Conservation (phyloP, 2,329 filamentous ascomycete species). For the Xylariaceae sp. region DNA sequence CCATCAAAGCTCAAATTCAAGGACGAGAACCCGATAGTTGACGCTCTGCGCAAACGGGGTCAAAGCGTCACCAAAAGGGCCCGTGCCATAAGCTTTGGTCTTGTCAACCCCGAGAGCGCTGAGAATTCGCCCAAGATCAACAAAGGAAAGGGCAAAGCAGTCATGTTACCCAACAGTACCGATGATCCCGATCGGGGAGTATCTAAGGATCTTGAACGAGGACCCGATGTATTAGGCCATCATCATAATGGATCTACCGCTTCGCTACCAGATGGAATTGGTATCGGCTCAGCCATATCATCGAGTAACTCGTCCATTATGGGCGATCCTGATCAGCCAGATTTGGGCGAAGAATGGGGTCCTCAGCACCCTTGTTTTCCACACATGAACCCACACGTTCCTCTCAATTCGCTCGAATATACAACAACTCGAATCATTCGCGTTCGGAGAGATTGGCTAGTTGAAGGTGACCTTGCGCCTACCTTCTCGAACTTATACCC, state of each 20-base stretch:
- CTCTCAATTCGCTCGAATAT: conserved; percentile 69
- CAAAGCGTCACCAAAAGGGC: conserved; percentile 26
- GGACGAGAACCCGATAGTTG: conserved; percentile 13
- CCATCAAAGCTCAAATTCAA: conserved; percentile 19
- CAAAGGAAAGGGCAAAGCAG: conserved; percentile 48
- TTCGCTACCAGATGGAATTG: conserved; percentile 44
- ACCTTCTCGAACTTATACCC: conserved; percentile 95
- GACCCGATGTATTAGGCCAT: conserved; percentile 40
- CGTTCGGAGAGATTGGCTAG: conserved; percentile 85
- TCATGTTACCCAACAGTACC: conserved; percentile 38
- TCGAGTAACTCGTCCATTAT: conserved; percentile 58
- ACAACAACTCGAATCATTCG: conserved; percentile 82
- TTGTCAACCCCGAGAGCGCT: conserved; percentile 19
- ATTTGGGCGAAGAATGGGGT: conserved; percentile 79
- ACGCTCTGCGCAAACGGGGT: conserved; percentile 22
- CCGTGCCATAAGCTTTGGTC: conserved; percentile 26
- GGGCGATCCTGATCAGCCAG: conserved; percentile 58
- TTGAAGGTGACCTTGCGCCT: conserved; percentile 83
- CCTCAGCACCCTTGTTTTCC: conserved; percentile 92
- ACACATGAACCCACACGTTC: conserved; percentile 88
- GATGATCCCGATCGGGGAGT: conserved; percentile 33
- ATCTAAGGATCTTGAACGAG: conserved; percentile 52
- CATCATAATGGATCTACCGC: conserved; percentile 40
- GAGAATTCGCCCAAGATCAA: conserved; percentile 26
- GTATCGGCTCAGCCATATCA: conserved; percentile 48